Conservation (phyloP, 306 rosid genomes). For the Pterocarpus macrocarpus region DNA sequence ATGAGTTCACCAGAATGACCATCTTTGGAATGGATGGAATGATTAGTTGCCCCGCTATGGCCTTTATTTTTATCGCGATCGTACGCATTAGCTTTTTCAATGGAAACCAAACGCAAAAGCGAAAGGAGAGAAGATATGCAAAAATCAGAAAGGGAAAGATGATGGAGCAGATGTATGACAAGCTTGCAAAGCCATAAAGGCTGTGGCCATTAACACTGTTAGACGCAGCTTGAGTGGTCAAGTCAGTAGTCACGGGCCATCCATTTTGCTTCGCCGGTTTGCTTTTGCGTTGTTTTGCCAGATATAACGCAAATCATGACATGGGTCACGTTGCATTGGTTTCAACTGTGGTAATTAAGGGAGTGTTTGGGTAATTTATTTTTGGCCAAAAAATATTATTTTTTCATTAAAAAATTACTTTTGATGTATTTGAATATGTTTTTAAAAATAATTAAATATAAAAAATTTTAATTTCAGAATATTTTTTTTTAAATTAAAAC, state of each 20-base stretch:
- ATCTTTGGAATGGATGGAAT: not conserved
- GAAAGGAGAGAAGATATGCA: not conserved
- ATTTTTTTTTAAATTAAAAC: too few species aligned
- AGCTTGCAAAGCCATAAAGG: not conserved
- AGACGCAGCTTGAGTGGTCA: conserved; percentile 15
- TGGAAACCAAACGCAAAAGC: not conserved
- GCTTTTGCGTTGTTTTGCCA: not conserved
- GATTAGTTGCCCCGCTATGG: not conserved
- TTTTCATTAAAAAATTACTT: too few species aligned
- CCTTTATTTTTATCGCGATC: not conserved
- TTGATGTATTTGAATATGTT: too few species aligned
- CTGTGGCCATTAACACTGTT: not conserved
- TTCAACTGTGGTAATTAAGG: too few species aligned
- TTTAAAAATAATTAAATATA: too few species aligned
- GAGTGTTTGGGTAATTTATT: too few species aligned
- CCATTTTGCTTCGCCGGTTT: not conserved
- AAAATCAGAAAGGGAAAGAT: conserved; percentile 6
- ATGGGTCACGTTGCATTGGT: too few species aligned
- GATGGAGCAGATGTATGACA: not conserved
- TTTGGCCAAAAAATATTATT: too few species aligned
- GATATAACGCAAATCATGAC: too few species aligned
- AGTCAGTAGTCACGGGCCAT: conserved; percentile 7
- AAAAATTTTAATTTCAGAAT: too few species aligned
- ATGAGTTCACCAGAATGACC: not conserved
- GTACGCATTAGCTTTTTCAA: not conserved